phyloP scores from a whole-genome alignment of 768 basidiomycete species.

The Mycena galopus region DNA sequence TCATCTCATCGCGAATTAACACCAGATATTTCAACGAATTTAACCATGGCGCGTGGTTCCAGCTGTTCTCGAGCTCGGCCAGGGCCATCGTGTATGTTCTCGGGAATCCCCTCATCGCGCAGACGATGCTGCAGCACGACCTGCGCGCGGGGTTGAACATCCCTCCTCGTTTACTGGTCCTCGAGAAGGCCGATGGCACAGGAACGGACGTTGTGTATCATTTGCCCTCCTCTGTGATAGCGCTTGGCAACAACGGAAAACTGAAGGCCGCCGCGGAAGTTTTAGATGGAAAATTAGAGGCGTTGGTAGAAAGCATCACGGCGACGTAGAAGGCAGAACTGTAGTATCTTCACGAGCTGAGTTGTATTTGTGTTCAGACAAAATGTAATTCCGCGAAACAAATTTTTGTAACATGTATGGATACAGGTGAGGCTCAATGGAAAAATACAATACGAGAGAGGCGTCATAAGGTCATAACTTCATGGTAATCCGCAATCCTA shows the following conservation, averaged over 20 bases:
- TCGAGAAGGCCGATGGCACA: conserved; percentile 51
- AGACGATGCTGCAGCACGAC: conserved; percentile 58
- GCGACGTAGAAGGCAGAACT: conserved; percentile 23
- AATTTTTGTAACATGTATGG: conserved; percentile 18
- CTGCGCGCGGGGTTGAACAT: conserved; percentile 56
- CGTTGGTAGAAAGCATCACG: conserved; percentile 52
- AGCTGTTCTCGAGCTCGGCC: conserved; percentile 46
- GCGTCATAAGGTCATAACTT: conserved; percentile 8
- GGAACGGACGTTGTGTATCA: conserved; percentile 62
- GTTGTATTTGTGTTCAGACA: background rate
- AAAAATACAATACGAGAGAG: conserved; percentile 25
- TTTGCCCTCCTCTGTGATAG: conserved; percentile 61
- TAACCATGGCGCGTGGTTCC: conserved; percentile 53
- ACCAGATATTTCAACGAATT: conserved; percentile 58
- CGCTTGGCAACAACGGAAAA: conserved; percentile 45
- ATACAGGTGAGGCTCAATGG: conserved; percentile 16
- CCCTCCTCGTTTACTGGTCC: conserved; percentile 60
- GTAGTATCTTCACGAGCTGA: background rate
- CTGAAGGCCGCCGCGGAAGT: conserved; percentile 49
- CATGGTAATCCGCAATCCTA: background rate
- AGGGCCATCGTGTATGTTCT: conserved; percentile 58
- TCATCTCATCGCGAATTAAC: background rate
- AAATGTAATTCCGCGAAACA: conserved; percentile 21
- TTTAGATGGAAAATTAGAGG: conserved; percentile 61
- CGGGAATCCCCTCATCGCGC: conserved; percentile 66